These are phyloP conservation scores for Ophiostoma tasmaniense DNA, from an alignment of 2,329 filamentous ascomycete genomes.

Conservation along the genomic window DNA sequence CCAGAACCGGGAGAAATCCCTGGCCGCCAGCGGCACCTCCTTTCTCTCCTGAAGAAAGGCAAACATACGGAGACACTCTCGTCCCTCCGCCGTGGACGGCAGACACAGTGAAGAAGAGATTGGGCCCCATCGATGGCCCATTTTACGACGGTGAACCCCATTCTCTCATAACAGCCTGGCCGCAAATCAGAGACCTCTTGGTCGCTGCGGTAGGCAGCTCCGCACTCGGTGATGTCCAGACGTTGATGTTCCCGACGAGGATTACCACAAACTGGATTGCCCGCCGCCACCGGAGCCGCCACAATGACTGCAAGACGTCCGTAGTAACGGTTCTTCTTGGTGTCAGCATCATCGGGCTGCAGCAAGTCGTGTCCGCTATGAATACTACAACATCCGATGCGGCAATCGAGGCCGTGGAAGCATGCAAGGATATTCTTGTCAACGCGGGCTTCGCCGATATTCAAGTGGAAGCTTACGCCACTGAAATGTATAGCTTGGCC, in stretches of 20 bases:
- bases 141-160: not conserved
- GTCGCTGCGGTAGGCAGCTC: not conserved
- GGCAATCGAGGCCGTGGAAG: not conserved
- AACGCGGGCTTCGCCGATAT: not conserved
- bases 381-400: not conserved
- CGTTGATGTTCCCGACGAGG: not conserved
- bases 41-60: not conserved
- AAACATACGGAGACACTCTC: not conserved
- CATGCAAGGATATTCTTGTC: not conserved
- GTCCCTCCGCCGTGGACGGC: not conserved
- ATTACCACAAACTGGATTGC: not conserved
- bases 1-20: not conserved
- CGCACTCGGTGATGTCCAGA: not conserved
- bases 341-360: not conserved
- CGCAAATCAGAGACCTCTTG: not conserved
- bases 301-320: not conserved
- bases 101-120: not conserved
- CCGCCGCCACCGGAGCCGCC: not conserved
- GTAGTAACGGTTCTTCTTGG: not conserved
- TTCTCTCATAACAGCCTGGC: not conserved
- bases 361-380: not conserved
- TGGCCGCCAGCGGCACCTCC: not conserved
- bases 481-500: not conserved
- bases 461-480: not conserved
- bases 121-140: not conserved